These are phyloP conservation scores for Gliomastix tumulicola DNA, from an alignment of 2,329 filamentous ascomycete genomes.

Conservation along the genomic window DNA sequence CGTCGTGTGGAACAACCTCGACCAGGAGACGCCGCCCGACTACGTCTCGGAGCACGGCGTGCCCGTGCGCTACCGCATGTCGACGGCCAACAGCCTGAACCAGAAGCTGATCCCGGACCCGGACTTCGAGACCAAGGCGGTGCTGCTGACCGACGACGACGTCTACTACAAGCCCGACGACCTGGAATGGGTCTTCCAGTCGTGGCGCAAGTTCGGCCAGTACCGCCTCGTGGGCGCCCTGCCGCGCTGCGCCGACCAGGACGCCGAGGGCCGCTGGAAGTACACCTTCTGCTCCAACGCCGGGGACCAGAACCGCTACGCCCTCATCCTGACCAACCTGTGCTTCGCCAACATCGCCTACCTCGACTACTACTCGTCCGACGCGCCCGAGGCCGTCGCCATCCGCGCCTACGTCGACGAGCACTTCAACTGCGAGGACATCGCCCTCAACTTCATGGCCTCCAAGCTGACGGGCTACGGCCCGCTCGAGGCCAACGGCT, in stretches of 20 bases:
- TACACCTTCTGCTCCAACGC: slow-evolving; percentile 22
- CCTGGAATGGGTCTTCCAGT: slow-evolving; percentile 31
- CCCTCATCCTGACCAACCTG: slow-evolving; percentile 28
- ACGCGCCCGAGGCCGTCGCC: slow-evolving; percentile 17
- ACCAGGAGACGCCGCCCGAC: slow-evolving; percentile 16
- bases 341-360: slow-evolving; percentile 28
- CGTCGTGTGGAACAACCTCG: slow-evolving; percentile 28
- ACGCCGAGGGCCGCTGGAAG: slow-evolving; percentile 14
- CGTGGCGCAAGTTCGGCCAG: slow-evolving; percentile 28
- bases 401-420: slow-evolving; percentile 28
- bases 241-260: slow-evolving; percentile 22
- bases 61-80: slow-evolving; percentile 22
- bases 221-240: slow-evolving; percentile 25
- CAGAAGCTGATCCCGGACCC: slow-evolving; percentile 27
- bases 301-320: slow-evolving; percentile 19
- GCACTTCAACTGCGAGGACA: slow-evolving; percentile 31
- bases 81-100: slow-evolving; percentile 25
- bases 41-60: slow-evolving; percentile 20
- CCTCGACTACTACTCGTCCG: slow-evolving; percentile 27
- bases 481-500: slow-evolving; percentile 24
- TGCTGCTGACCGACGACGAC: slow-evolving; percentile 31
- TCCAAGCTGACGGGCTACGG: slow-evolving; percentile 23
- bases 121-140: slow-evolving; percentile 25
- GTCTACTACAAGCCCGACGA: slow-evolving; percentile 28
- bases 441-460: slow-evolving; percentile 28